phyloP scores from a whole-genome alignment of 2,329 filamentous ascomycete genomes.

The Talaromyces amestolkiae region DNA sequence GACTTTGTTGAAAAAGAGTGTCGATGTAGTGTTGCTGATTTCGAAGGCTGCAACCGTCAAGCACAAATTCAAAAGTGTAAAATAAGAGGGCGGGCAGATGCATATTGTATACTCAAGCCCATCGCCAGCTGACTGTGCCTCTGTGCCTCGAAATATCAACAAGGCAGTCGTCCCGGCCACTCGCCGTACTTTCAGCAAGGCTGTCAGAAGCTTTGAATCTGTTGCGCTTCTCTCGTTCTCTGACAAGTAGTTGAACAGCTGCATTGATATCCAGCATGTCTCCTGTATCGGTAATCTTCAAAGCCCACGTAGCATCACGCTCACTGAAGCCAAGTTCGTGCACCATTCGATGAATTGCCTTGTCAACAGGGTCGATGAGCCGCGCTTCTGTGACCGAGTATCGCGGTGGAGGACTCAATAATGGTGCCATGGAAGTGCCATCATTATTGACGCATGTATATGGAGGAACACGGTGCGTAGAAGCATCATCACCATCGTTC shows the following conservation, averaged over 20 bases:
- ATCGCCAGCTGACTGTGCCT: conserved; percentile 37
- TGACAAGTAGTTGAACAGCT: conserved; percentile 56
- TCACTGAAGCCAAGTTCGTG: conserved; percentile 58
- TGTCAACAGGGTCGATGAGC: conserved; percentile 54
- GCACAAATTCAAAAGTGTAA: not conserved
- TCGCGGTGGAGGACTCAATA: conserved; percentile 21
- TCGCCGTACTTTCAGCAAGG: not conserved
- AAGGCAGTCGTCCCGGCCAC: conserved; percentile 13
- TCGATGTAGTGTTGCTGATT: not conserved
- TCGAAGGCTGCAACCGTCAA: not conserved
- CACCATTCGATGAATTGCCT: conserved; percentile 57
- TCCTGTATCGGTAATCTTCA: conserved; percentile 59
- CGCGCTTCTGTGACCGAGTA: conserved; percentile 6
- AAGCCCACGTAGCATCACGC: conserved; percentile 55
- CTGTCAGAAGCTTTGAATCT: conserved; percentile 22
- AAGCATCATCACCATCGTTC: conserved; percentile 16
- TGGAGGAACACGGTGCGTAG: not conserved
- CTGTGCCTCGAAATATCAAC: conserved; percentile 25
- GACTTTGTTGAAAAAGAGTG: not conserved
- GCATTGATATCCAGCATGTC: conserved; percentile 58
- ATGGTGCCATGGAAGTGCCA: conserved; percentile 17
- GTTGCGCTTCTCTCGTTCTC: conserved; percentile 34
- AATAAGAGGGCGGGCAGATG: no score
- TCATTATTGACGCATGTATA: conserved; percentile 1
- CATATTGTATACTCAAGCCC: conserved; percentile 28